Evolutionary conservation across 225 moss, liverwort and hornwort genomes (phyloP), one percentile per base, ranked within the genome.

Genomic region (Bryum argenteum): DNA sequence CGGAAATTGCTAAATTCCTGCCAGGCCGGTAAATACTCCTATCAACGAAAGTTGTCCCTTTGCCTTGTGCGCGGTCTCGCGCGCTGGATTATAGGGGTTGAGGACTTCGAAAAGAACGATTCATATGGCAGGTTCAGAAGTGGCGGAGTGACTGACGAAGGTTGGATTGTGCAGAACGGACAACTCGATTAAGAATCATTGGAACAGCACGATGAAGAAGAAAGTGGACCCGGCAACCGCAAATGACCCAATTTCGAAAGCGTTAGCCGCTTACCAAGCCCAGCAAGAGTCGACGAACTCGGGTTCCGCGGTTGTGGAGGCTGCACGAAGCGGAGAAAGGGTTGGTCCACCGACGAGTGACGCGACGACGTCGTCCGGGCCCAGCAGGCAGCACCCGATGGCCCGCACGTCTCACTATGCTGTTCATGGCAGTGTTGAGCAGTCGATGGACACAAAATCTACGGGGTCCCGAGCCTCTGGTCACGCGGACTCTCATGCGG

Each of bases 161-260:
- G 15, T 24, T 1, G 0, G 12, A 20, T 13, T 58, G 1, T 78
- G 79, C 87, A 98, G 97, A 39, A 94, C 98, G 84, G 98, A 98
- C 74, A 98, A 98, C 56, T 98, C 98, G 15, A 98, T 98, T 24
- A 98, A 98, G 72, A 98, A 98, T 76, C 98, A 98, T 57, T 98
- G 98, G 98, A 94, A 98, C 81, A 98, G 98, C 77, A 98, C 98
- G 26, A 98, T 98, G 98, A 98, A 98, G 88, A 98, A 98, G 80
- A 98, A 91, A 66, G 98, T 94, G 69, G 98, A 98, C 65, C 98
- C 98, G 2, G 8, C 61, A 78, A 85, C 89, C 50, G 98, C 98
- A 8, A 91, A 80, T 52, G 98, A 98, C 75, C 98, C 98, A 19
- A 89, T 92, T 48, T 94, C 98, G 22, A 88, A 83, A 73, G 98